These are phyloP conservation scores for Apophysomyces variabilis DNA, from an alignment of 371 early-diverging fungal genomes.

Conservation along the genomic window DNA sequence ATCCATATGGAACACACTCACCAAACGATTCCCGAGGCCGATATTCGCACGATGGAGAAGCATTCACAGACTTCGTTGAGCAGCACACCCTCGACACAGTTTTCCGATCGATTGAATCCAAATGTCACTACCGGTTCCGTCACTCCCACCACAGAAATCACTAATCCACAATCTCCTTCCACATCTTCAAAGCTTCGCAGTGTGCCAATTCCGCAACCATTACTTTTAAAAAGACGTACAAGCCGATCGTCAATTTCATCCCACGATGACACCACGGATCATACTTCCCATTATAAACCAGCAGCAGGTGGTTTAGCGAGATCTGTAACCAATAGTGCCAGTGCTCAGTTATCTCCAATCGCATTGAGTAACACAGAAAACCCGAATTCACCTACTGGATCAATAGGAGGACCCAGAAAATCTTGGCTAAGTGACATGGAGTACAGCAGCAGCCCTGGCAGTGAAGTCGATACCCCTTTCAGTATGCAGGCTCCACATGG, in stretches of 20 bases:
- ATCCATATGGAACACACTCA: slow-evolving; percentile 5
- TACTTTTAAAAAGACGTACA: slow-evolving; percentile 29
- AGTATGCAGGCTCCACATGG: slow-evolving; percentile 4
- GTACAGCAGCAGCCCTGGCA: slow-evolving; percentile 28
- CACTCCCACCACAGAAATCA: slow-evolving; percentile 15
- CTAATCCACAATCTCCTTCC: slow-evolving; percentile 23
- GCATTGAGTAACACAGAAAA: slow-evolving; percentile 3
- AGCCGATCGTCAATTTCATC: slow-evolving; percentile 39
- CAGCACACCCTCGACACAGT: slow-evolving; percentile 7
- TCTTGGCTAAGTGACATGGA: slow-evolving; percentile 18
- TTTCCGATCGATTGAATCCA: slow-evolving; percentile 7
- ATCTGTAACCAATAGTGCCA: slow-evolving; percentile 10
- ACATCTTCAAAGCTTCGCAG: slow-evolving; percentile 25
- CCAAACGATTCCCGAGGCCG: neutral
- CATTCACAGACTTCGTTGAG: neutral
- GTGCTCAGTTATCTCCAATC: slow-evolving; percentile 14
- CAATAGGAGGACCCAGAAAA: neutral
- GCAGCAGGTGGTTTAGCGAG: slow-evolving; percentile 5
- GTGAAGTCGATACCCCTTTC: slow-evolving; percentile 15
- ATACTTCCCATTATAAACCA: slow-evolving; percentile 6
- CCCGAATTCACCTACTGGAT: slow-evolving; percentile 4
- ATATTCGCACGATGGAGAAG: neutral
- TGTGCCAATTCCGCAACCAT: slow-evolving; percentile 39
- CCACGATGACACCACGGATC: slow-evolving; percentile 19
- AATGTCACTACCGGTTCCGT: slow-evolving; percentile 6